Conservation (phyloP, 2,329 filamentous ascomycete species). For the Monilinia polystroma region DNA sequence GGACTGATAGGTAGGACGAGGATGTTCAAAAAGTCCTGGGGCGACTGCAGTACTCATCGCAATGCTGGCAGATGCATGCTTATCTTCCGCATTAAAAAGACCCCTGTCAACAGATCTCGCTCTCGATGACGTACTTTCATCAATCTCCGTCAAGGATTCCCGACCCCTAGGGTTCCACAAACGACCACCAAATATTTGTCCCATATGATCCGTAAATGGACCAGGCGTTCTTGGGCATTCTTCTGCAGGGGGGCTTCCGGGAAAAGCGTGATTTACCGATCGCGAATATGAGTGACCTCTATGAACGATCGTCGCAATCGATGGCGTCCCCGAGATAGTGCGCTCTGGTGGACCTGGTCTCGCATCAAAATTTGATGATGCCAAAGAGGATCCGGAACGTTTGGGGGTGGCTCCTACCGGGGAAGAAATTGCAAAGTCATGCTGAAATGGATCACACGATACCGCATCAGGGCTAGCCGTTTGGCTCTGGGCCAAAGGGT, state of each 20-base stretch:
- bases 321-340: slow-evolving; percentile 37
- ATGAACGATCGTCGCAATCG: slow-evolving; percentile 39
- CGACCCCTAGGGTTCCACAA: slow-evolving; percentile 32
- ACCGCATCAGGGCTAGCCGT: slow-evolving; percentile 11
- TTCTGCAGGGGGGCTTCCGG: slow-evolving; percentile 16
- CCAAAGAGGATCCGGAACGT: slow-evolving; percentile 31
- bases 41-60: slow-evolving; percentile 61
- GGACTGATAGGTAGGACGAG: slow-evolving; percentile 30
- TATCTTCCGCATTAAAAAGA: slow-evolving; percentile 59
- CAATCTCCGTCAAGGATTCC: slow-evolving; percentile 41
- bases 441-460: slow-evolving; percentile 8
- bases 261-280: slow-evolving; percentile 39
- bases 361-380: slow-evolving; percentile 42
- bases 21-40: slow-evolving; percentile 50
- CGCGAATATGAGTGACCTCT: slow-evolving; percentile 39
- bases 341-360: slow-evolving; percentile 43
- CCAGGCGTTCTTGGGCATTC: slow-evolving; percentile 30
- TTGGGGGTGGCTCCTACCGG: slow-evolving; percentile 14
- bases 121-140: slow-evolving; percentile 49
- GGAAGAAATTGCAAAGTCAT: slow-evolving; percentile 13
- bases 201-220: slow-evolving; percentile 37
- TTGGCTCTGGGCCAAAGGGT: slow-evolving; percentile 60
- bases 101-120: slow-evolving; percentile 63
- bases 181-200: slow-evolving; percentile 33
- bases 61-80: slow-evolving; percentile 63